Percentiles rank a stretch among this genome's conserved stretches.
Conservation (phyloP, 2,329 filamentous ascomycete species). For the Sclerotinia minor region DNA sequence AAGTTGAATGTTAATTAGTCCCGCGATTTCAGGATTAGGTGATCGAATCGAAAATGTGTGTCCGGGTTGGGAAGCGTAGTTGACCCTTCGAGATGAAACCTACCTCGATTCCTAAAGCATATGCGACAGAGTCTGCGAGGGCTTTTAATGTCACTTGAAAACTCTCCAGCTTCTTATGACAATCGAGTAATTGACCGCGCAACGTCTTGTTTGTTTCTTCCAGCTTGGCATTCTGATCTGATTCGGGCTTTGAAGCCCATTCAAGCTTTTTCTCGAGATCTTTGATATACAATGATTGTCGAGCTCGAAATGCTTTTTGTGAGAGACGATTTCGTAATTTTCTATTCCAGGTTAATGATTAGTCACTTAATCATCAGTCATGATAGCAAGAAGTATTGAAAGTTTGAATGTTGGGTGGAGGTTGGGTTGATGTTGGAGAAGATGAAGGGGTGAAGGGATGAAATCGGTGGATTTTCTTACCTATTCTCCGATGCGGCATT, state of each 20-base stretch:
- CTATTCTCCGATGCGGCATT: slow-evolving; percentile 23
- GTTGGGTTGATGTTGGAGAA: neutral
- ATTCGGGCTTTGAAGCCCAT: slow-evolving; percentile 23
- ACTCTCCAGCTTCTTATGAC: slow-evolving; percentile 23
- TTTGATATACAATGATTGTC: slow-evolving; percentile 22
- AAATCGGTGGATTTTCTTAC: slow-evolving; percentile 9
- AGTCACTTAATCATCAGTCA: neutral
- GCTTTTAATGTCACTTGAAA: slow-evolving; percentile 22
- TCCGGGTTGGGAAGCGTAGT: neutral
- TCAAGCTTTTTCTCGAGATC: slow-evolving; percentile 22
- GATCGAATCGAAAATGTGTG: neutral
- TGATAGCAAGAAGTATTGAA: neutral
- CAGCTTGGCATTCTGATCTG: slow-evolving; percentile 22
- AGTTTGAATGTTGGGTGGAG: neutral
- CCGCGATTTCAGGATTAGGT: too few species aligned
- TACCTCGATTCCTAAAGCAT: slow-evolving; percentile 22
- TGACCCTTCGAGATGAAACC: neutral
- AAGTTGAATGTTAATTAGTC: neutral
- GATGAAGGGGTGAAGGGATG: neutral
- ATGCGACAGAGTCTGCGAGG: slow-evolving; percentile 21
- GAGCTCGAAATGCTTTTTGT: slow-evolving; percentile 23
- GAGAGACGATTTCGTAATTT: slow-evolving; percentile 24
- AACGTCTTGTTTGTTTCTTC: slow-evolving; percentile 18
- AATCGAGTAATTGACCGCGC: slow-evolving; percentile 20
- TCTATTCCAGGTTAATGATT: neutral